Evolutionary conservation across 305 asterid genomes (phyloP).

Genomic region (Lippia alba): DNA sequence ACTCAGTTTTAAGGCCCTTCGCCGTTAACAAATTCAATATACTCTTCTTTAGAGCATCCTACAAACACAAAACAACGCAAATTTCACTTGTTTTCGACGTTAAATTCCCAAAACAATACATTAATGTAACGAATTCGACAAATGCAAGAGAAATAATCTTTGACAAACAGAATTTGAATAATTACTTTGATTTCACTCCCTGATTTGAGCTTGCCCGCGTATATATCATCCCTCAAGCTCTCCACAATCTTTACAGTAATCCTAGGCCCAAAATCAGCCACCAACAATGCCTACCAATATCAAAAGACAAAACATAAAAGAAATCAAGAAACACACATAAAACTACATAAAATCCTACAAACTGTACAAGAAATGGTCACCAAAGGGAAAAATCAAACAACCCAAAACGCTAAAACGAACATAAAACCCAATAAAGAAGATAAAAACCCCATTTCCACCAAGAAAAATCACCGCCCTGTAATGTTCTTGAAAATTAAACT

Average conservation of each 20-base stretch:
- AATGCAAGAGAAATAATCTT: background rate
- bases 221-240: constrained; percentile 88
- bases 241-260: constrained; percentile 90
- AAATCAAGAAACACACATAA: constrained; percentile 11
- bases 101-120: background rate
- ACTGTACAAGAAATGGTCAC: background rate
- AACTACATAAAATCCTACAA: background rate
- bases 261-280: constrained; percentile 95
- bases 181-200: constrained; percentile 89
- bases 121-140: constrained; percentile 14
- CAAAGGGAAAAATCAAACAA: background rate
- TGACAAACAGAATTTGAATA: background rate
- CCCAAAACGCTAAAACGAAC: background rate
- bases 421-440: background rate
- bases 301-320: constrained; percentile 18
- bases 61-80: constrained; percentile 31
- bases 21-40: constrained; percentile 75
- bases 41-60: constrained; percentile 85
- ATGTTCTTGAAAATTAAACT: background rate
- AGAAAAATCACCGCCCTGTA: background rate
- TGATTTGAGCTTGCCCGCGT: constrained; percentile 88
- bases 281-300: constrained; percentile 64
- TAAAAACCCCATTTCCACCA: background rate
- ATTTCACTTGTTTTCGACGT: constrained; percentile 22
- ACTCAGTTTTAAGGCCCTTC: constrained; percentile 81